Base-by-base conservation (phyloP, 495 filamentous ascomycete species). In the Podospora appendiculata region DNA sequence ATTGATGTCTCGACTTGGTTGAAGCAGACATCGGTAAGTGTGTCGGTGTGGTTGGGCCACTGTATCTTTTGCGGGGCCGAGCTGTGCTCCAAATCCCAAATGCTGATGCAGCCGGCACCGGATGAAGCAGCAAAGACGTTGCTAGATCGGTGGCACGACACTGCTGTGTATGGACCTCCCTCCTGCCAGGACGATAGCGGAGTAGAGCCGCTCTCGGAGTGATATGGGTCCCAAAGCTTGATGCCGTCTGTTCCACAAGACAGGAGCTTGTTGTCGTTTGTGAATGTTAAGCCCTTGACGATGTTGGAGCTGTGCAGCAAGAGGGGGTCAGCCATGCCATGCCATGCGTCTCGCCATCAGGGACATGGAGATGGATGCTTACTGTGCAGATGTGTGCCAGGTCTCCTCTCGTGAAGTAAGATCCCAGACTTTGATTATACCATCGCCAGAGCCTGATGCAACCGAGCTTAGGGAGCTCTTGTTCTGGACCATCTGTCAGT, bases 1-100 rank as follows among this genome's bases (percentile, higher is more conserved):
- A 97, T 81, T 0, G 89, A 94, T 1, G 94, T 96, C 70, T 98
- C 93, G 14, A 82, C 85, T 61, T 93, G 89, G 70, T 98, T 98
- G 75, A 97, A 95, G 44, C 86, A 78, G 51, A 96, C 77, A 9
- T 86, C 80, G 16, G 81, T 94, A 68, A 97, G 91, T n/a, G 94
- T 96, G 67, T 96, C 92, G 43, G 86, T 83, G 38, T 81, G 81
- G 5, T 85, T 91, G 32, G 90, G 89, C 90, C 90, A 95, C 56
- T 86, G 75, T 35, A 96, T 77, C 41, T 86, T 86, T 65, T 95
- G 88, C 4, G 85, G 82, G 4, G 89, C 82, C 4, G 85, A 79
- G 41, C 85, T 88, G 45, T 84, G 79, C 13, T 85, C 83, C 14
- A 67, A 43, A 53, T 85, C 83, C 54, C 89, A 78, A 64, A 96